phyloP scores from a whole-genome alignment of 2,329 filamentous ascomycete species.

The Colletotrichum caudatum region DNA sequence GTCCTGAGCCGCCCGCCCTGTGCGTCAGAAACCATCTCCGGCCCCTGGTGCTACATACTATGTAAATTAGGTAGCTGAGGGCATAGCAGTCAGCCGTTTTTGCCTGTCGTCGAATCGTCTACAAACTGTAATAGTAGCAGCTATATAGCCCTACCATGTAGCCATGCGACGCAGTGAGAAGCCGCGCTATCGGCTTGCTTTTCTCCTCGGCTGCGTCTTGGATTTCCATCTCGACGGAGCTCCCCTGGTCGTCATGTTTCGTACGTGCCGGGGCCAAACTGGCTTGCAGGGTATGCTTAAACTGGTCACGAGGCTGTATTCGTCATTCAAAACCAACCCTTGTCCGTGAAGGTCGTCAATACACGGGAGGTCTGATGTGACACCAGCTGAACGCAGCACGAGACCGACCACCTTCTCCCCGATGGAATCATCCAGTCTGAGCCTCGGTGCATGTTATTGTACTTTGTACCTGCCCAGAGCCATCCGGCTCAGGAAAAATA shows the following conservation, averaged over 20 bases:
- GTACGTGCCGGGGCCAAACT: slow-evolving; percentile 4
- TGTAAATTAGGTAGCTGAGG: no score
- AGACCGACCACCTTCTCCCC: neutral
- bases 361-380: slow-evolving; percentile 11
- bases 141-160: no score
- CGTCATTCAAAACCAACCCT: slow-evolving; percentile 24
- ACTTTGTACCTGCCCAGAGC: slow-evolving; percentile 1
- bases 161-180: no score
- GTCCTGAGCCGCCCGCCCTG: slow-evolving; percentile 6
- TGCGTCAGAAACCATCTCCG: neutral
- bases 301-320: slow-evolving; percentile 35
- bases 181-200: no score
- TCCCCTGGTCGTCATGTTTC: slow-evolving; percentile 22
- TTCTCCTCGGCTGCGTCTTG: neutral
- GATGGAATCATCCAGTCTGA: slow-evolving; percentile 17
- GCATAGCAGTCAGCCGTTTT: neutral
- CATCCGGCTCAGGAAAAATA: neutral
- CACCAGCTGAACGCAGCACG: neutral
- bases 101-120: neutral
- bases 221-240: neutral
- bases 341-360: neutral
- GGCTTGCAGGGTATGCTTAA: slow-evolving; percentile 1
- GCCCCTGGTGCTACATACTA: no score
- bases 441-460: neutral
- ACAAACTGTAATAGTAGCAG: neutral